phyloP scores from a whole-genome alignment of 2,329 filamentous ascomycete genomes.

The Chaetomiaceae sp. region DNA sequence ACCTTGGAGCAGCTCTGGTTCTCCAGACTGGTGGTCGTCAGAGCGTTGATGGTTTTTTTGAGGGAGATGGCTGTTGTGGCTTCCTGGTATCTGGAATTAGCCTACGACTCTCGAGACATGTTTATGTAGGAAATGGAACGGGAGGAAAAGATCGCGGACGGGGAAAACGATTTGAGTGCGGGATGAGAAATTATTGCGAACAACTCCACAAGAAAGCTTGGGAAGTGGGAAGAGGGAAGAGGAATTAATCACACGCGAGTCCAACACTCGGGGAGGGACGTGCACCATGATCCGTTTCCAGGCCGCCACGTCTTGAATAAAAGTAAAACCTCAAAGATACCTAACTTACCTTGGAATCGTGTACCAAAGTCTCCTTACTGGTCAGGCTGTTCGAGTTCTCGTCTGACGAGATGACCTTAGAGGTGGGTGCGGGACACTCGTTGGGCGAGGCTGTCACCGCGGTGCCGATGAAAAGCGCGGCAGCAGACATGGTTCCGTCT shows the following conservation, averaged over 20 bases:
- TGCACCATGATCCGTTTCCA: too few relatives aligned
- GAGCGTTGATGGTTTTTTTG: slow-evolving; percentile 44
- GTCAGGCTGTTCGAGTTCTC: slow-evolving; percentile 37
- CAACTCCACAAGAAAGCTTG: neutral
- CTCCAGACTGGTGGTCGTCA: slow-evolving; percentile 51
- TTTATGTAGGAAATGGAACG: neutral
- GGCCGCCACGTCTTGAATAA: too few relatives aligned
- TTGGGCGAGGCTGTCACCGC: slow-evolving; percentile 41
- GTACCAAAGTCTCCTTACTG: slow-evolving; percentile 35
- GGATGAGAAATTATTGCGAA: neutral
- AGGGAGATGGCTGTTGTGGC: slow-evolving; percentile 17
- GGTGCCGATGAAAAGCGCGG: slow-evolving; percentile 10
- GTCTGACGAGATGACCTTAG: slow-evolving; percentile 33
- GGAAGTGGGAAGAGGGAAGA: too few relatives aligned
- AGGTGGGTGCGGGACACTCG: slow-evolving; percentile 33
- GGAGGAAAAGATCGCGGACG: neutral
- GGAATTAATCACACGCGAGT: too few relatives aligned
- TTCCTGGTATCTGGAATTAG: slow-evolving; percentile 17
- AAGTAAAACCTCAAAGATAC: slow-evolving; percentile 22
- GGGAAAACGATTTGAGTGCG: neutral
- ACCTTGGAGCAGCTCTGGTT: slow-evolving; percentile 55
- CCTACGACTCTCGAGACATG: neutral
- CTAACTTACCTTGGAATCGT: slow-evolving; percentile 32
- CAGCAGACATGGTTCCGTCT: slow-evolving; percentile 37
- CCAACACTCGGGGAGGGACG: too few relatives aligned